Evolutionary conservation across 2,329 filamentous ascomycete genomes (phyloP), one percentile per base, ranked within the genome.

Genomic region (Cordyceps pruinosa): DNA sequence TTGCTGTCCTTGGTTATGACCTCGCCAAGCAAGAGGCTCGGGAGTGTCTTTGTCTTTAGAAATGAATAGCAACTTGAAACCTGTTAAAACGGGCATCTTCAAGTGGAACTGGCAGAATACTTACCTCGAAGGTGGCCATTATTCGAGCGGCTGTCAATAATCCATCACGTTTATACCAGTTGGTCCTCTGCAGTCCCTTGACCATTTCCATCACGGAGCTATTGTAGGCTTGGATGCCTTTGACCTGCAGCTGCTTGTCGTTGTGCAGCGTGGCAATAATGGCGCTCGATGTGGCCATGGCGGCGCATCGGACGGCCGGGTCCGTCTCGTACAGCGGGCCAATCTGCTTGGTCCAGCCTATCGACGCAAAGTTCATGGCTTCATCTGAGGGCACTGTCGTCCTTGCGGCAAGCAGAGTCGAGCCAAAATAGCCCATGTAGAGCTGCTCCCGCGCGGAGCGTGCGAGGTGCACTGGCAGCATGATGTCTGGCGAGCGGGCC

Each of bases 221-320:
- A 19, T 62, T 62, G 30, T 66, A 66, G 10, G 63, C 58, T 19
- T 61, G 58, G 8, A 66, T 53, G 4, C 63, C 61, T 32, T 65
- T 62, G 37, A 63, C 58, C 47, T 60, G 60, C 23, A 60, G 59
- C 19, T 65, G 58, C 32, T 50, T 59, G 26, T 64, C 61, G 6
- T 59, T 47, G 21, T 61, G 59, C 42, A 58, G 48, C 9, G 57
- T 57, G 2, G 63, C 61, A 3, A 66, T 50, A 6, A 63, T 63
- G 1, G 60, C 62, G 17, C 61, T 58, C 12, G 63, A 62, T 25
- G 65, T 58, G 4, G 64, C 64, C n/a, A 64, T 21, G 3, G 65
- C 46, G 1, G 61, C 60, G 37, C 58, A 60, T 3, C 60, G 49
- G 23, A 62, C 58, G 15, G 57, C 55, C 12, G 58, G 25, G 23